Base-by-base conservation (phyloP, 2,329 filamentous ascomycete species). In the Leptodontidium sp. region DNA sequence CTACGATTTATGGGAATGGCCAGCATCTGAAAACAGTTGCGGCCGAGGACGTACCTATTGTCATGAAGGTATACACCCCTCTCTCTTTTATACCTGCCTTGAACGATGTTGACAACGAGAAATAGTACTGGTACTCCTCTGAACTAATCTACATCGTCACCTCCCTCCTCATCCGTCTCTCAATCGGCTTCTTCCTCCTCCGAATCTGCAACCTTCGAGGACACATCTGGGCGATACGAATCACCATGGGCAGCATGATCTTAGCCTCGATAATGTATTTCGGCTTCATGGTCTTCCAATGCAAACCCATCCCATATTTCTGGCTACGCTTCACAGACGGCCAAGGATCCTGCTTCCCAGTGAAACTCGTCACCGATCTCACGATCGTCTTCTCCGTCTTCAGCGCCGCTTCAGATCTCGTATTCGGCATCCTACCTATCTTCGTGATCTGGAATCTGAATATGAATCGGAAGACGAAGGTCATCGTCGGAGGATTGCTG, bases 121-220 rank as follows among this genome's bases (percentile, higher is more conserved):
- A 47, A 49, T 32, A 73, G 71, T 70, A 57, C n/a, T 72, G 67
- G 62, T 70, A 62, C 35, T 49, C 66, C 12, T 59, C 53, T 1
- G 66, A 71, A 40, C 26, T 72, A 4, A 66, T 70, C 29, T 70
- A 70, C 55, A 68, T 65, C n/a, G 14, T 67, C 17, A 73, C 70
- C 5, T 65, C 66, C 4, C 52, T 70, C 24, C 61, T 72, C n/a
- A 72, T 71, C 45, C 71, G 71, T 12, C 67, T 73, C 9, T 73
- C 68, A n/a, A 62, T 73, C 26, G 71, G 69, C n/a, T 69, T 68
- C 64, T 72, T 70, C 53, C 66, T 73, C 2, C 52, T 69, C 12
- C 59, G 70, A n/a, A 67, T 70, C 47, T 59, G 59, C 49, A 45
- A 43, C 3, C 17, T n/a, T 1, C 70, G 66, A 21, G 6, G 11